Evolutionary conservation across 1,284 basidiomycete genomes (phyloP).

Genomic region (Taiwanofungus camphoratus): DNA sequence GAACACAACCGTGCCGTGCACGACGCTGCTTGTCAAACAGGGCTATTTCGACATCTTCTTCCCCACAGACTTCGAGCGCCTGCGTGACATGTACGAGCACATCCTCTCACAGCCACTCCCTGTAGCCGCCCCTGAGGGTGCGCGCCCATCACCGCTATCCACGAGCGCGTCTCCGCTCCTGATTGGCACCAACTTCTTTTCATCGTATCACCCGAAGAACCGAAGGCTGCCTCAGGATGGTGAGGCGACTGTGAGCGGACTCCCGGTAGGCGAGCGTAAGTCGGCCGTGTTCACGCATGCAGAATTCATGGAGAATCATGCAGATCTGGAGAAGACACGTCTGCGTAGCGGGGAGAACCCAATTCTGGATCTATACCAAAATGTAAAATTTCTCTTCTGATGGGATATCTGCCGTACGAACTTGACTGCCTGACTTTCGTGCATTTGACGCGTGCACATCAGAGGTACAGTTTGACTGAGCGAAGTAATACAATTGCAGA

Average conservation of each 20-base stretch:
- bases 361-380: conserved; percentile 81
- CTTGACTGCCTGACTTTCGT: too few species aligned
- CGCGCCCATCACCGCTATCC: conserved; percentile 43
- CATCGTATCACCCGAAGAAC: conserved; percentile 51
- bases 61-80: conserved; percentile 85
- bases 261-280: conserved; percentile 76
- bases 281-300: conserved; percentile 79
- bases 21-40: conserved; percentile 88
- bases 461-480: too few species aligned
- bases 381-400: conserved; percentile 83
- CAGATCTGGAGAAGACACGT: conserved; percentile 60
- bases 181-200: conserved; percentile 64
- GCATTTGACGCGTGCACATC: too few species aligned
- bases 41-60: conserved; percentile 99
- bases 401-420: neutral
- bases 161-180: conserved; percentile 45
- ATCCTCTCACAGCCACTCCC: conserved; percentile 57
- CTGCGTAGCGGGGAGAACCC: conserved; percentile 83
- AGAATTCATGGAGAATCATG: conserved; percentile 82
- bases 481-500: too few species aligned
- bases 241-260: conserved; percentile 63
- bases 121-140: conserved; percentile 23
- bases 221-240: conserved; percentile 62
- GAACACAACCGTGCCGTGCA: conserved; percentile 82
- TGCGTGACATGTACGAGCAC: conserved; percentile 86